These are phyloP conservation scores for Nothophytophthora sp. DNA, from an alignment of 352 stramenopile species.

Conservation along the genomic window DNA sequence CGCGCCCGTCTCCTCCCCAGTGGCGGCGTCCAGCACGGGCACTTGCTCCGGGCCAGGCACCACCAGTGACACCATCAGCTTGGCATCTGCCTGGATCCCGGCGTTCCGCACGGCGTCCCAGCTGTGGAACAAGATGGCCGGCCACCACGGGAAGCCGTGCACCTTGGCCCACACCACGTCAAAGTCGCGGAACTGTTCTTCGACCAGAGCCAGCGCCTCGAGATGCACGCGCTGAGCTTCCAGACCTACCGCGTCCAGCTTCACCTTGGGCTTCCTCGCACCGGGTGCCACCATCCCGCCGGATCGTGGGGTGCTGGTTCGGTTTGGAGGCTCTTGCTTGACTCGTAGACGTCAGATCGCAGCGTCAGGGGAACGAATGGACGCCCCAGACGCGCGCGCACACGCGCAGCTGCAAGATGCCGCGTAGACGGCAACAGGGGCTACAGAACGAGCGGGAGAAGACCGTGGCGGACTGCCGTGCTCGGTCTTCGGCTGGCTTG, in stretches of 20 bases:
- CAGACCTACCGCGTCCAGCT: conserved; percentile 17
- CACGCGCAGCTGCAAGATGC: too few relatives aligned
- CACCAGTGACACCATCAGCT: conserved; percentile 25
- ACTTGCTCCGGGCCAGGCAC: conserved; percentile 44
- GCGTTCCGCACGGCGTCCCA: conserved; percentile 51
- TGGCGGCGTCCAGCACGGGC: conserved; percentile 11
- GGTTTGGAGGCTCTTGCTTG: conserved; percentile 3
- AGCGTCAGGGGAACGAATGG: too few relatives aligned
- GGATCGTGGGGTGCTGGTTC: conserved; percentile 1
- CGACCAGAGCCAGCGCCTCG: conserved; percentile 37
- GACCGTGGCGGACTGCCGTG: too few relatives aligned
- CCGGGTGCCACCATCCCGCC: conserved; percentile 31
- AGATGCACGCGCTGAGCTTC: conserved; percentile 23
- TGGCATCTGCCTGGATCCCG: conserved; percentile 42
- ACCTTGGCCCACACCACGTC: conserved; percentile 85
- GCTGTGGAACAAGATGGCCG: conserved; percentile 68
- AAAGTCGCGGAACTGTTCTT: conserved; percentile 65
- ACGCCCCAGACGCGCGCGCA: too few relatives aligned
- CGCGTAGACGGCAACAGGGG: too few relatives aligned
- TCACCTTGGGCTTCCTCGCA: conserved; percentile 25
- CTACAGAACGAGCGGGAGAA: too few relatives aligned
- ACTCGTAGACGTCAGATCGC: too few relatives aligned
- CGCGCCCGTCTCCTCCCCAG: conserved; percentile 25
- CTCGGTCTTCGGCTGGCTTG: too few relatives aligned
- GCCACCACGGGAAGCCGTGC: conserved; percentile 75